Base-by-base conservation (phyloP, 2,329 filamentous ascomycete genomes). In the Stylonectria norvegica region DNA sequence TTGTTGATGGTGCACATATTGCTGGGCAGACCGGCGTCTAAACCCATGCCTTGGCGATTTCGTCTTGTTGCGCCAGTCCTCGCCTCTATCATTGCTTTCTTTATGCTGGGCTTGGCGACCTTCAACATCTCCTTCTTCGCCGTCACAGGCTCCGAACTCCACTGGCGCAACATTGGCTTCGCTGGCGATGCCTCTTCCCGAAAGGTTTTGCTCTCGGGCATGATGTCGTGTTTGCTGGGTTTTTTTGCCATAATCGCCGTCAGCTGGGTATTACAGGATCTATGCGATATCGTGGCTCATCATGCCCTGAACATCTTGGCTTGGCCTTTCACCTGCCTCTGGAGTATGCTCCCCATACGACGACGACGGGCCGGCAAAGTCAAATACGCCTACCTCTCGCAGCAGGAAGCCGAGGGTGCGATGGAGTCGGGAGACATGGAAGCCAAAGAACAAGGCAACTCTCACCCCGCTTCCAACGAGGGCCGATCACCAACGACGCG, bases 141-240 rank as follows among this genome's bases (percentile, higher is more conserved):
- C 15, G 51, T 60, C 5, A 48, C 61, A 1, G 61, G 62, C 14
- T 56, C 57, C 5, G 62, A 66, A 37, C 54, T 66, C 4, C 63
- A 62, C 25, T 63, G 63, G 51, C 54, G 60, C 30, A 65, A 66
- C 33, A 43, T 63, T 16, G 60, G 47, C 10, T 34, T 65, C 7
- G 56, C 55, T 0, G 48, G 52, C 8, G 64, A 66, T 22, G 46
- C 59, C 9, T 57, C 59, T 2, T 60, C 59, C 1, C 50, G 56
- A 43, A 48, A 49, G 11, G 49, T 63, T 27, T 45, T 66, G 10
- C 51, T 65, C 2, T 52, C 60, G 2, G 63, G 62, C 1, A 34
- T 61, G 17, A 29, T 62, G 16, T 57, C 58, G 12, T 57, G 55
- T 5, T 33, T 46, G 2, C 15, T 57, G 20, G 53, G 55, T 1